Evolutionary conservation across 768 basidiomycete species (phyloP).

Genomic region (Suillus weaverae): DNA sequence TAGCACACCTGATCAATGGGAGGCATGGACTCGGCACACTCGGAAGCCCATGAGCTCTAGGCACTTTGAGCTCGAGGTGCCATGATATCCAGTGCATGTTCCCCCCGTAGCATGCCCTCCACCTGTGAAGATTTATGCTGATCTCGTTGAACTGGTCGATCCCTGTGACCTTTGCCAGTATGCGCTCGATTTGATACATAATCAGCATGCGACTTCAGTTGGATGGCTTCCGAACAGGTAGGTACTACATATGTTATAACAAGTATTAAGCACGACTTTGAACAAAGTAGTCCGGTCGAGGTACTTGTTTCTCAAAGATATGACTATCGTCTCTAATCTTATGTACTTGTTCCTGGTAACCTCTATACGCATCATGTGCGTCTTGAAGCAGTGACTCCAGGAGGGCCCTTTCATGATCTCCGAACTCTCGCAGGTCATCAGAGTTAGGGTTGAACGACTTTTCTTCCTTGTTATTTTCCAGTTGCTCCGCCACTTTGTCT

Average conservation of each 20-base stretch:
- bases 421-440: not conserved
- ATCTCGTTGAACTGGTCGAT: not conserved
- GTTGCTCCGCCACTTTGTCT: slow-evolving; percentile 21
- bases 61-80: not conserved
- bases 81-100: not conserved
- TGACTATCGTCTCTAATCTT: not conserved
- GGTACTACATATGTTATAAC: not conserved
- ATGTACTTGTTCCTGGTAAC: not conserved
- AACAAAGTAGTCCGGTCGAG: not conserved
- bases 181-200: not conserved
- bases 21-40: not conserved
- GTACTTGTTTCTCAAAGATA: not conserved
- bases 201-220: not conserved
- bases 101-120: not conserved
- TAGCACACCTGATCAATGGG: no score
- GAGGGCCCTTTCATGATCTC: not conserved
- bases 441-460: not conserved
- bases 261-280: not conserved
- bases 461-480: slow-evolving; percentile 14
- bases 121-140: not conserved
- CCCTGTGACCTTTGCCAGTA: not conserved
- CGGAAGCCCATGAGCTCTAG: not conserved
- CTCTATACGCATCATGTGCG: not conserved
- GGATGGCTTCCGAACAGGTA: not conserved
- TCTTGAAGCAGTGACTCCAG: not conserved